Percentiles rank a stretch among this genome's conserved stretches.
Evolutionary conservation across 2,329 filamentous ascomycete species (phyloP).

Genomic region (Escovopsis sp.): DNA sequence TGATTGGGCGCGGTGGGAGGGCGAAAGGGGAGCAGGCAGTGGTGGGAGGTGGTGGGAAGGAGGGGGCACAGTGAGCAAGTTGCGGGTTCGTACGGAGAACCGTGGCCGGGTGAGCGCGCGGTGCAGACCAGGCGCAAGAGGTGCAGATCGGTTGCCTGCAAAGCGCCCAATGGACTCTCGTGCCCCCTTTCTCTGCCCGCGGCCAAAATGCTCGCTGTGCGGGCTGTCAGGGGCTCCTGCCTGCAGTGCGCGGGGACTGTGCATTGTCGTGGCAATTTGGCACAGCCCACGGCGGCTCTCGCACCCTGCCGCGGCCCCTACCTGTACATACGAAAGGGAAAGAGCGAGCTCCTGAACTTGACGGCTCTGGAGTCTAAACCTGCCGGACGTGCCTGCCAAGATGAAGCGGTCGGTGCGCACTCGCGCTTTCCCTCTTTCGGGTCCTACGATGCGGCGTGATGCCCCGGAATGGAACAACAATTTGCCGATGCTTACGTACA

Average conservation of each 20-base stretch:
- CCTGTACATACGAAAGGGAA: too few species aligned
- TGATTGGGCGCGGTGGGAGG: too few species aligned
- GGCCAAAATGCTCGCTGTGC: slow-evolving; percentile 4
- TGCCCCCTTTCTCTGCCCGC: slow-evolving; percentile 6
- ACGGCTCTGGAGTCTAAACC: not conserved
- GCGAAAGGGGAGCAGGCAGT: slow-evolving; percentile 1
- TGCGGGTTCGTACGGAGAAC: too few species aligned
- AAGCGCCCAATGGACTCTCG: too few species aligned
- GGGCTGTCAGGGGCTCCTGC: slow-evolving; percentile 3
- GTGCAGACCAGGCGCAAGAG: too few species aligned
- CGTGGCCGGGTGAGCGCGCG: too few species aligned
- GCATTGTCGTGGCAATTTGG: not conserved
- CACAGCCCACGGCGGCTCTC: too few species aligned
- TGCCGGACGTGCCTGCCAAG: slow-evolving; percentile 3
- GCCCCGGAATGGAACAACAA: slow-evolving; percentile 18
- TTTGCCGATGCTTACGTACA: slow-evolving; percentile 12
- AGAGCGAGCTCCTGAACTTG: too few species aligned
- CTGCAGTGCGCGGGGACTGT: not conserved
- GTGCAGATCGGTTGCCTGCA: too few species aligned
- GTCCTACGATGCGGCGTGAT: slow-evolving; percentile 5
- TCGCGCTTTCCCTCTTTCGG: slow-evolving; percentile 7
- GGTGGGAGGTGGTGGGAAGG: slow-evolving; percentile 1
- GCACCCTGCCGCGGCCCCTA: too few species aligned
- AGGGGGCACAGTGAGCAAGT: too few species aligned
- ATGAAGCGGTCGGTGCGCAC: slow-evolving; percentile 10